Evolutionary conservation across 2,329 filamentous ascomycete species (phyloP).

Genomic region (Salinomyces thailandicus): DNA sequence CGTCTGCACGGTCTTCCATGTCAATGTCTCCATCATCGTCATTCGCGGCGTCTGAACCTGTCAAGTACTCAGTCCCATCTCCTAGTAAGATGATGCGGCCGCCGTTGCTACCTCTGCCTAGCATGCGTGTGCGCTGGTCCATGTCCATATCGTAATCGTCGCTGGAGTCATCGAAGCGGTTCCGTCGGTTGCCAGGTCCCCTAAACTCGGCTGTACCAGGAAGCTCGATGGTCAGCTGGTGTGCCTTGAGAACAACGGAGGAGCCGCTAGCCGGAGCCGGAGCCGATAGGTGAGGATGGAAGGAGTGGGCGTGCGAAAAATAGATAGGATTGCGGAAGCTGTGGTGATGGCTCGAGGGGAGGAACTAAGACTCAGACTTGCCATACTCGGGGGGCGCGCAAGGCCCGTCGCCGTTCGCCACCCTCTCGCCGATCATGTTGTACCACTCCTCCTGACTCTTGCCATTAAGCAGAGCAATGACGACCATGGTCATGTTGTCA

Average conservation of each 20-base stretch:
- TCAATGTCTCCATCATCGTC: conserved; percentile 54
- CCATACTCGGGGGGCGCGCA: conserved; percentile 99
- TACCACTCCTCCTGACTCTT: conserved; percentile 98
- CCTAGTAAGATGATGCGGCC: conserved; percentile 90
- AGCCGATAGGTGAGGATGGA: too few relatives aligned
- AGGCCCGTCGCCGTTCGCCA: conserved; percentile 92
- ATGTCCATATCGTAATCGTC: conserved; percentile 63
- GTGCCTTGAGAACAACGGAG: background rate
- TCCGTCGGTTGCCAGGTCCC: conserved; percentile 38
- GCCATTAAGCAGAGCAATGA: conserved; percentile 81
- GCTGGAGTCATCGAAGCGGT: conserved; percentile 40
- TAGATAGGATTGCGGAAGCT: background rate
- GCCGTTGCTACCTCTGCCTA: conserved; percentile 50
- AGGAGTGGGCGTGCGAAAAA: background rate
- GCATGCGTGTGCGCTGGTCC: conserved; percentile 55
- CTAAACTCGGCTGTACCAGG: conserved; percentile 38
- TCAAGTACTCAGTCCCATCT: conserved; percentile 85
- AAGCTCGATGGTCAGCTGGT: conserved; percentile 16
- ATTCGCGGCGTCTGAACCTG: conserved; percentile 55
- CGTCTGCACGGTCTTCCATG: conserved; percentile 63
- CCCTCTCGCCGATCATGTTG: conserved; percentile 83
- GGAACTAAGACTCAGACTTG: conserved; percentile 50
- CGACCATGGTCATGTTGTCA: conserved; percentile 98
- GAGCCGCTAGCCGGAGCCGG: too few relatives aligned
- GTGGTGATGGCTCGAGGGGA: conserved; percentile 1